A percentile compares a stretch with the other conserved stretches of the same genome.
Conservation (phyloP, 2,329 filamentous ascomycete species). For the Neonectria coccinea region DNA sequence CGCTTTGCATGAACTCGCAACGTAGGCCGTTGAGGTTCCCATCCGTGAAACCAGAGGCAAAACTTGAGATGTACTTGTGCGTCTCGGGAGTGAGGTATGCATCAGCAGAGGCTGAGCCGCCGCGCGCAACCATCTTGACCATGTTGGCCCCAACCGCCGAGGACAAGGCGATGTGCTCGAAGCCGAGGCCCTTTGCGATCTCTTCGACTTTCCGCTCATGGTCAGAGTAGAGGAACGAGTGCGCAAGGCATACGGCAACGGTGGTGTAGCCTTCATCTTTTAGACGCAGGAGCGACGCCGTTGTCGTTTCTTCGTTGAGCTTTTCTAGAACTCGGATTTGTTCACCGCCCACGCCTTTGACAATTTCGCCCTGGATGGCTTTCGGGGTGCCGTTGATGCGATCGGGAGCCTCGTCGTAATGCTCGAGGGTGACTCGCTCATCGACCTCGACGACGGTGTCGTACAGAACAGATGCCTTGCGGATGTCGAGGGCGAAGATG, state of each 20-base stretch:
- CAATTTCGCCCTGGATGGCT: slow-evolving; percentile 62
- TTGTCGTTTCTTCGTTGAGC: slow-evolving; percentile 65
- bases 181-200: slow-evolving; percentile 55
- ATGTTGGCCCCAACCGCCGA: slow-evolving; percentile 51
- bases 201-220: slow-evolving; percentile 60
- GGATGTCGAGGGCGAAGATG: slow-evolving; percentile 78
- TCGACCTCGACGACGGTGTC: slow-evolving; percentile 77
- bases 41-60: slow-evolving; percentile 35
- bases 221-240: slow-evolving; percentile 72
- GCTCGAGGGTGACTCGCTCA: slow-evolving; percentile 78
- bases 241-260: slow-evolving; percentile 73
- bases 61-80: slow-evolving; percentile 50
- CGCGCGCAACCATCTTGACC: slow-evolving; percentile 57
- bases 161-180: slow-evolving; percentile 50
- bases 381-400: slow-evolving; percentile 58
- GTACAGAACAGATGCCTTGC: slow-evolving; percentile 75
- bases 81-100: slow-evolving; percentile 57
- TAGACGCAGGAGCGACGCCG: slow-evolving; percentile 67
- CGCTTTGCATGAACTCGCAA: slow-evolving; percentile 34
- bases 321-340: slow-evolving; percentile 73
- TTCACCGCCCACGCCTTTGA: slow-evolving; percentile 75
- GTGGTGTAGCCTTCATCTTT: slow-evolving; percentile 68
- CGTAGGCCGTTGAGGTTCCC: slow-evolving; percentile 29
- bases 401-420: slow-evolving; percentile 77
- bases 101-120: slow-evolving; percentile 55